Base-by-base conservation (phyloP, 495 filamentous ascomycete genomes). In the Neurospora cerealis region DNA sequence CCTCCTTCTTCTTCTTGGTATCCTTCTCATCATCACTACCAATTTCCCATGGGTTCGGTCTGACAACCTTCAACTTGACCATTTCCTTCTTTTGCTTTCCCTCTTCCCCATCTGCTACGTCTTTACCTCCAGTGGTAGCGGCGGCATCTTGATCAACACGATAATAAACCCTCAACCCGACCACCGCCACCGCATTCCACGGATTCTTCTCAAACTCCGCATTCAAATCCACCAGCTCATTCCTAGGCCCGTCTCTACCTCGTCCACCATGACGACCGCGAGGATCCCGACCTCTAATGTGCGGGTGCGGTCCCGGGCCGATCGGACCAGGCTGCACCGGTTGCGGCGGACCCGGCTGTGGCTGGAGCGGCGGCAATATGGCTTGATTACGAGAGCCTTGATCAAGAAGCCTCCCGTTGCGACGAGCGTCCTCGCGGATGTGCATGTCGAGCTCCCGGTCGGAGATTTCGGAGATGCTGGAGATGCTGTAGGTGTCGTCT, bases 131-230 rank as follows among this genome's bases (percentile, higher is more conserved):
- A 66, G 11, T 13, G 4, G 21, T 28, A 7, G 10, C 48, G 11
- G 21, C 9, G n/a, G 4, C 21, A 13, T 28, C 46, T 28, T 54
- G 21, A 28, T 66, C 82, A 3, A 89, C 89, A 86, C 81, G 80
- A 73, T 84, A 89, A 80, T 93, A 96, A 2, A 97, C 89, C 39
- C 91, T 85, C 66, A 97, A 78, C 0, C 93, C 93, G 0, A 96
- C 88, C 2, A 95, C 92, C 60, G 89, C 93, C 0, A 95, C 89
- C 0, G 94, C 93, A 79, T 96, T 96, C 94, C 94, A 97, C 1
- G 93, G 91, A 69, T 95, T 88, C 7, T 76, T 79, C 73, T 84
- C 87, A 60, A 86, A 83, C 69, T 87, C 85, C 69, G 85, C 84
- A 28, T 74, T 74, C 34, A 72, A 72, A 19, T 74, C 74, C 37